Conservation (phyloP, 306 rosid genomes). For the Citrullus amarus region DNA sequence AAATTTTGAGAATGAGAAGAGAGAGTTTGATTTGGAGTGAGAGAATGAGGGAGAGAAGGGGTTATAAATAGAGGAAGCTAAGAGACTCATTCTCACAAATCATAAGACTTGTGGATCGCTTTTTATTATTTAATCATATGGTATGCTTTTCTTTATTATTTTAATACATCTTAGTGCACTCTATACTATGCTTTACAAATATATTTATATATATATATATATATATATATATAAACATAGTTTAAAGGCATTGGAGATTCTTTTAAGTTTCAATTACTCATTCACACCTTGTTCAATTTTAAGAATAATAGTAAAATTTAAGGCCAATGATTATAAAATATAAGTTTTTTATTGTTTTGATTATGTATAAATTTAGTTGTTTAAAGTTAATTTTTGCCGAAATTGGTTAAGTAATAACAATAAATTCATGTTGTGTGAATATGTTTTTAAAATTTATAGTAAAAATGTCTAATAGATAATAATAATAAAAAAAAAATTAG, state of each 20-base stretch:
- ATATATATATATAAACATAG: too few species aligned
- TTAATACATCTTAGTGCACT: constrained; percentile 29
- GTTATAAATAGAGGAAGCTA: constrained; percentile 39
- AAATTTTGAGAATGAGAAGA: not conserved
- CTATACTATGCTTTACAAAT: not conserved
- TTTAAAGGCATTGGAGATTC: not conserved
- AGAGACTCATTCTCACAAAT: constrained; percentile 20
- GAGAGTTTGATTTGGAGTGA: constrained; percentile 37
- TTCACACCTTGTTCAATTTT: not conserved
- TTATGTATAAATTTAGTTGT: too few species aligned
- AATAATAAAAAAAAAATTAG: too few species aligned
- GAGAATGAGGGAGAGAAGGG: constrained; percentile 13
- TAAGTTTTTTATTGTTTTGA: too few species aligned
- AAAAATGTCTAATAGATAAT: too few species aligned
- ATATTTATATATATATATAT: too few species aligned
- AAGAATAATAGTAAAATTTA: too few species aligned
- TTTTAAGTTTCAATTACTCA: not conserved
- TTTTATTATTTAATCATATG: constrained; percentile 8
- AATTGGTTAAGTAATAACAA: too few species aligned
- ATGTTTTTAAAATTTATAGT: too few species aligned
- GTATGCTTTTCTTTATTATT: constrained; percentile 22
- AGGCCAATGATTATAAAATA: too few species aligned
- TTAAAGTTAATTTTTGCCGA: too few species aligned
- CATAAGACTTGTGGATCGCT: constrained; percentile 12
- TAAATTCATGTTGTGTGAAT: too few species aligned